These are phyloP conservation scores for Eimeria praecox DNA, from an alignment of 169 alveolate species.

Conservation along the genomic window DNA sequence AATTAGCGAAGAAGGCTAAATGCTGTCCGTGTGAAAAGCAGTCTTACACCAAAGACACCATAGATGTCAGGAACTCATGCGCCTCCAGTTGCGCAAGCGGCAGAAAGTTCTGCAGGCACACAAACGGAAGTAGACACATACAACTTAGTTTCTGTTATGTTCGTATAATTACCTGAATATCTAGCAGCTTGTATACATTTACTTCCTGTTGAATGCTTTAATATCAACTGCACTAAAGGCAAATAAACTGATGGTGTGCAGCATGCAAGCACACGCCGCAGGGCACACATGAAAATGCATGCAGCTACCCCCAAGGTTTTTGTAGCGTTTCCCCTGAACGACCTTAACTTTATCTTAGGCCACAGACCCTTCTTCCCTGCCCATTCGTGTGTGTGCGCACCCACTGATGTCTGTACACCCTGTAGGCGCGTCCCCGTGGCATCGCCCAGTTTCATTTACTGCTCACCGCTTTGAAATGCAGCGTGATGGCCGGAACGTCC, in stretches of 20 bases:
- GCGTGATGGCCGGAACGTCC: conserved; percentile 37
- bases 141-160: not conserved
- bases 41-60: conserved; percentile 58
- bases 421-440: not conserved
- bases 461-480: conserved; percentile 41
- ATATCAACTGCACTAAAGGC: too few species aligned
- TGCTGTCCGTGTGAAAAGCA: too few species aligned
- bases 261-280: too few species aligned
- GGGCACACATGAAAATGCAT: too few species aligned
- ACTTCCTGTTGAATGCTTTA: not conserved
- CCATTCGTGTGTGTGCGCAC: not conserved
- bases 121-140: not conserved
- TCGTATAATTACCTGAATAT: not conserved
- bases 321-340: too few species aligned
- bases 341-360: not conserved
- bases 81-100: conserved; percentile 62
- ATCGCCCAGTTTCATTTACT: not conserved
- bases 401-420: too few species aligned
- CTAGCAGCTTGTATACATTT: not conserved
- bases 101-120: conserved; percentile 23
- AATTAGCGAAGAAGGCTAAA: too few species aligned
- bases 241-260: too few species aligned
- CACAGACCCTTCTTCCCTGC: not conserved
- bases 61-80: conserved; percentile 34
- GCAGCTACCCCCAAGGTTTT: too few species aligned